Percentiles rank a stretch among this genome's conserved stretches.
Conservation (phyloP, 495 filamentous ascomycete species). For the Sordaria brevicollis region DNA sequence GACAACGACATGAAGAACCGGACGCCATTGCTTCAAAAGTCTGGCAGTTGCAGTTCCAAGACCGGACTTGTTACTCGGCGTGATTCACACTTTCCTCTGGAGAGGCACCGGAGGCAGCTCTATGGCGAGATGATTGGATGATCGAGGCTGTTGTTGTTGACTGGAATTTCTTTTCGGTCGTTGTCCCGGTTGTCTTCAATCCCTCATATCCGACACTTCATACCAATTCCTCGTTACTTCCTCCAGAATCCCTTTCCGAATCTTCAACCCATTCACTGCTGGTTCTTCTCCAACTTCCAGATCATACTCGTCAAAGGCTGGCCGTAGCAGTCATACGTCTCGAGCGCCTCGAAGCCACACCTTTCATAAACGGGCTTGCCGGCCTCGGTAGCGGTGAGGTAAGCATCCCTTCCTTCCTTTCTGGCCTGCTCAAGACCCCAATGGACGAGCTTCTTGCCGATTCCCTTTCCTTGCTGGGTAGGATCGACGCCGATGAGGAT, state of each 20-base stretch:
- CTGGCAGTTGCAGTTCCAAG: no score
- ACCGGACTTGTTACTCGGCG: no score
- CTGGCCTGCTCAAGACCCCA: constrained; percentile 11
- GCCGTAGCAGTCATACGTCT: neutral
- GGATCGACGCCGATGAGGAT: constrained; percentile 13
- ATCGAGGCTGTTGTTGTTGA: no score
- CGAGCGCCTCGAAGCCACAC: constrained; percentile 8
- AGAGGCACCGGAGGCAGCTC: no score
- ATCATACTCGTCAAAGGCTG: neutral
- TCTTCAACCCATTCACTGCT: neutral
- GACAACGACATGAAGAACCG: no score
- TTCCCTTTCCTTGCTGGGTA: constrained; percentile 12
- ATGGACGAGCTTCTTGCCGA: constrained; percentile 15
- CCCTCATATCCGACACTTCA: no score
- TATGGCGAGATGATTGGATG: no score
- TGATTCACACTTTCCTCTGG: no score
- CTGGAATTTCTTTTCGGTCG: no score
- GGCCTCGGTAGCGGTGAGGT: constrained; percentile 8
- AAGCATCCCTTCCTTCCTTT: constrained; percentile 4
- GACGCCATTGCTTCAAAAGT: no score
- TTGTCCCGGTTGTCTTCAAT: no score
- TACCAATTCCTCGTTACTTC: no score
- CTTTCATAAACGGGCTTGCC: constrained; percentile 10
- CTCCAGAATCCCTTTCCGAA: neutral
- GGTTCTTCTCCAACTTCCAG: neutral